Base-by-base conservation (phyloP, 2,329 filamentous ascomycete species). In the Huntiella omanensis region DNA sequence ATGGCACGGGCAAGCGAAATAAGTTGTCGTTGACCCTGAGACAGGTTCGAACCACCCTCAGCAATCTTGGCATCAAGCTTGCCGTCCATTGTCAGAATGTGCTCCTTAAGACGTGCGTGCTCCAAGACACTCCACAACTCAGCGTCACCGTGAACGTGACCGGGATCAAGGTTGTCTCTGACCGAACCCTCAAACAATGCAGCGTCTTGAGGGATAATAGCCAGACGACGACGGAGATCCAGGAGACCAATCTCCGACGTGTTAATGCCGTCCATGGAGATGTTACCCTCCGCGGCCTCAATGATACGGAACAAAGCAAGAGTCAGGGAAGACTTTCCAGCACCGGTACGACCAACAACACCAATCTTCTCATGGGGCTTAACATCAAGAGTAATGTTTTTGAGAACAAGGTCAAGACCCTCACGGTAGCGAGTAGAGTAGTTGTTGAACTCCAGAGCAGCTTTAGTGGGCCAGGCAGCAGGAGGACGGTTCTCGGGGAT, bases 341-440 rank as follows among this genome's bases (percentile, higher is more conserved):
- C 91, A 46, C 91, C 91, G 0, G 91, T 98, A 42, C 91, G 81
- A 47, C 91, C 91, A 32, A 98, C 91, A 8, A 98, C 87, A 50
- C 91, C 91, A 60, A 98, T 91, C 71, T 96, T 98, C 67, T 98
- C 91, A 57, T 87, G 85, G 4, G 88, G 80, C 65, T 93, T 92
- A 67, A 98, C 93, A 59, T 85, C 77, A 11, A 98, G 68, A 56
- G 75, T 88, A 63, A 98, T 77, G 58, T 95, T 82, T 69, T 92
- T 95, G 54, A 98, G 70, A 47, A 96, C 88, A 49, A 94, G 70
- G 56, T 95, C 87, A 46, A 98, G 71, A 4, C 83, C 88, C 53
- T 83, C 75, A 37, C 91, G 81, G 61, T 98, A 98, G 43, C 87
- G 77, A 16, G 88, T 87, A 63, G 86, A 95, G 68, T 88, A 96